Percentiles rank a stretch among this genome's conserved stretches.
phyloP scores from a whole-genome alignment of 768 basidiomycete genomes.

The Hypholoma fasciculare region DNA sequence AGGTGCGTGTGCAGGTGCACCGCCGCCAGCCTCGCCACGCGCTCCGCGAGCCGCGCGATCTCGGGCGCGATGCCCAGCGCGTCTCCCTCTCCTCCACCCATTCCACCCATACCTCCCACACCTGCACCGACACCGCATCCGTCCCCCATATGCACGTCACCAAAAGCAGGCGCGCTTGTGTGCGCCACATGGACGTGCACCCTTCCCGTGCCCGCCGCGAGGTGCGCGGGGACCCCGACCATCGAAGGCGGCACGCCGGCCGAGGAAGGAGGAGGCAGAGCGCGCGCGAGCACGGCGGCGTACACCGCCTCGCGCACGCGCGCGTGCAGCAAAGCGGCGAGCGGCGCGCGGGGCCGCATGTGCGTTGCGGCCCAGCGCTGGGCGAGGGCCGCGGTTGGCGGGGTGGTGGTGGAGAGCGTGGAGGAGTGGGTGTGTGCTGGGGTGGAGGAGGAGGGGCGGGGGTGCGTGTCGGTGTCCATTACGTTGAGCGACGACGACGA shows the following conservation, averaged over 20 bases:
- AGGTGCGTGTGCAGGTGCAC: slow-evolving; percentile 79
- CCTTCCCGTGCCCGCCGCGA: neutral
- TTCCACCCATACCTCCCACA: slow-evolving; percentile 23
- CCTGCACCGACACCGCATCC: neutral
- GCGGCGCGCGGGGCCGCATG: slow-evolving; percentile 57
- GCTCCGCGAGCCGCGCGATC: slow-evolving; percentile 65
- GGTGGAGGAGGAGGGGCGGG: neutral
- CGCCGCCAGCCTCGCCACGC: slow-evolving; percentile 68
- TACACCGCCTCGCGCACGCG: slow-evolving; percentile 67
- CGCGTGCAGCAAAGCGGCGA: slow-evolving; percentile 60
- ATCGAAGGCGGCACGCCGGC: slow-evolving; percentile 12
- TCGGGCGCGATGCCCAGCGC: slow-evolving; percentile 72
- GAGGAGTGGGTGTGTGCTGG: slow-evolving; percentile 2
- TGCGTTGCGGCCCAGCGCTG: slow-evolving; percentile 73
- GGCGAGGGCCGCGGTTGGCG: slow-evolving; percentile 47
- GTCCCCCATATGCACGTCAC: neutral
- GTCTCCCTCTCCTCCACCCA: slow-evolving; percentile 44
- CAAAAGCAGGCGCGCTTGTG: too few relatives aligned
- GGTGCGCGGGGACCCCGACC: slow-evolving; percentile 8
- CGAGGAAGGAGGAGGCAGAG: slow-evolving; percentile 41
- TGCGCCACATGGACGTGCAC: too few relatives aligned
- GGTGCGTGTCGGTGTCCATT: neutral
- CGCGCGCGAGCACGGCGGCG: slow-evolving; percentile 52
- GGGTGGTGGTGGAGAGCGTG: neutral
- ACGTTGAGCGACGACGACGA: slow-evolving; percentile 23